These are phyloP conservation scores for Glebionis coronaria DNA, from an alignment of 129 eudicot genomes.

Conservation along the genomic window DNA sequence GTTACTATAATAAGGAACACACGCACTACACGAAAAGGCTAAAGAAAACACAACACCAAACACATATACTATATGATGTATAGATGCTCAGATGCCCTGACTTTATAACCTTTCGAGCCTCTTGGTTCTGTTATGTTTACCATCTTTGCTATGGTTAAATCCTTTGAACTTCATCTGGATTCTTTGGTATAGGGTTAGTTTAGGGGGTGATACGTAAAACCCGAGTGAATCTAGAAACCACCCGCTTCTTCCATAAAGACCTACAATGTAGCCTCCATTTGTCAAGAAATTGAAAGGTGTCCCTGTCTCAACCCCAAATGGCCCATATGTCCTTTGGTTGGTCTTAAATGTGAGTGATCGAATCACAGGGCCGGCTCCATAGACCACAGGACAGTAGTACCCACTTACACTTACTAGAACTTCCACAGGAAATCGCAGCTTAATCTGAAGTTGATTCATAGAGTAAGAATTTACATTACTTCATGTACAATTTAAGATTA, in stretches of 20 bases:
- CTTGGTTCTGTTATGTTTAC: not conserved
- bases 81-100: not conserved
- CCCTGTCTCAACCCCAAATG: slow-evolving; percentile 67
- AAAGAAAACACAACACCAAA: not conserved
- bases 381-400: slow-evolving; percentile 51
- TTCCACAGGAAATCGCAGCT: slow-evolving; percentile 11
- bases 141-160: not conserved
- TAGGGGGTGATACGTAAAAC: slow-evolving; percentile 28
- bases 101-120: not conserved
- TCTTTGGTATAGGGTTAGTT: slow-evolving; percentile 16
- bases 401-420: slow-evolving; percentile 29
- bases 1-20: not conserved
- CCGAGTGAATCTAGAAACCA: slow-evolving; percentile 60
- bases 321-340: slow-evolving; percentile 56
- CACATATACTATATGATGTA: not conserved
- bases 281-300: slow-evolving; percentile 49
- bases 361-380: slow-evolving; percentile 54
- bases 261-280: slow-evolving; percentile 49
- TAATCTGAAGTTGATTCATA: slow-evolving; percentile 34
- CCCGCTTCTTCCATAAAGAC: slow-evolving; percentile 62
- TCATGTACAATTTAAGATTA: not conserved
- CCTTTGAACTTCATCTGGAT: not conserved
- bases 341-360: slow-evolving; percentile 51
- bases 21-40: not conserved
- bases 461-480: not conserved